Percentiles rank a stretch among this genome's conserved stretches.
Conservation (phyloP, 495 filamentous ascomycete genomes). For the Lasiosphaeria ovina region DNA sequence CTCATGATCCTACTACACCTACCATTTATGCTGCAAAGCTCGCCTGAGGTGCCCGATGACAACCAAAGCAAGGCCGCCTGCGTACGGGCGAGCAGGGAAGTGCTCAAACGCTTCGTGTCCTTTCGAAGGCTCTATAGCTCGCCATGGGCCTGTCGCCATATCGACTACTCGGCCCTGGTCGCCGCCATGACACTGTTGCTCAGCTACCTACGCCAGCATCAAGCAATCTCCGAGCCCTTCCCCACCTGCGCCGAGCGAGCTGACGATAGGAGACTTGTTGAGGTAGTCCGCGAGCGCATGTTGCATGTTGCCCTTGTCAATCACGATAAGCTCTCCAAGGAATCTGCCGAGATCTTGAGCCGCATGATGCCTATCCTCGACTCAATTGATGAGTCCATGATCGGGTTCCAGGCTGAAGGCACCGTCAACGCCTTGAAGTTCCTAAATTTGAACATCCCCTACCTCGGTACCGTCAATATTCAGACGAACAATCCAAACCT, state of each 20-base stretch:
- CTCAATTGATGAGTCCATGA: constrained; percentile 18
- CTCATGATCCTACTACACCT: constrained; percentile 45
- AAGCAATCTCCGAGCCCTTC: constrained; percentile 23
- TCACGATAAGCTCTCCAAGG: constrained; percentile 39
- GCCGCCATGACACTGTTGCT: constrained; percentile 46
- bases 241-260: constrained; percentile 36
- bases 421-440: constrained; percentile 14
- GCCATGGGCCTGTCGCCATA: constrained; percentile 40
- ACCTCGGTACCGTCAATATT: constrained; percentile 48
- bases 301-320: constrained; percentile 35
- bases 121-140: constrained; percentile 35
- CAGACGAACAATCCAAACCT: constrained; percentile 25
- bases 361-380: constrained; percentile 43
- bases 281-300: constrained; percentile 38
- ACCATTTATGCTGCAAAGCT: constrained; percentile 46
- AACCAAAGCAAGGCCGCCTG: constrained; percentile 47
- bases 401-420: constrained; percentile 7
- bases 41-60: constrained; percentile 43
- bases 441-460: constrained; percentile 46
- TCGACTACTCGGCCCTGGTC: constrained; percentile 47
- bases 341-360: constrained; percentile 41
- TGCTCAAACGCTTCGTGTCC: constrained; percentile 40
- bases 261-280: constrained; percentile 33
- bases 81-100: constrained; percentile 38
- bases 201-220: constrained; percentile 35